Evolutionary conservation across 2,329 filamentous ascomycete genomes (phyloP).

Genomic region (Microcyclospora pomicola): DNA sequence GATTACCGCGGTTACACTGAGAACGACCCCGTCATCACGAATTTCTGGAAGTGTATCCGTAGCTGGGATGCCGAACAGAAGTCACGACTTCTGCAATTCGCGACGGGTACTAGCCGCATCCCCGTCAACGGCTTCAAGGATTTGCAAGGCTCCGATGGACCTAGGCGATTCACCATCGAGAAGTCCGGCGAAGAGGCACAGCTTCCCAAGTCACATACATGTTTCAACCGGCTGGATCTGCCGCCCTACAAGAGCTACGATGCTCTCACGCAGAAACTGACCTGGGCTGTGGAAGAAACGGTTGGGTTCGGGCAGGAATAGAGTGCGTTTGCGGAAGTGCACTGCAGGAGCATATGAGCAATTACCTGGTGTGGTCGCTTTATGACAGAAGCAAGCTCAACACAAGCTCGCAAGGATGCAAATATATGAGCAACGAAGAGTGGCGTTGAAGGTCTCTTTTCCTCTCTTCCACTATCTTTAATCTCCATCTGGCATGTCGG

Average conservation of each 20-base stretch:
- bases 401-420: no score
- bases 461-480: no score
- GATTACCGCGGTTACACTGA: slow-evolving; percentile 98
- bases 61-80: slow-evolving; percentile 98
- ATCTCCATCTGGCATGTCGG: no score
- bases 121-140: slow-evolving; percentile 99
- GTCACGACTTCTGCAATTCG: slow-evolving; percentile 88
- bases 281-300: slow-evolving; percentile 95
- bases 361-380: no score
- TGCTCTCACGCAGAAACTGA: slow-evolving; percentile 73
- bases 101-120: slow-evolving; percentile 92
- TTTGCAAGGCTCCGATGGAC: slow-evolving; percentile 90
- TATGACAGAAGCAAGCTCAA: no score
- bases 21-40: slow-evolving; percentile 89
- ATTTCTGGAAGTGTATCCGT: slow-evolving; percentile 97
- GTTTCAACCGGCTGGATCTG: slow-evolving; percentile 94
- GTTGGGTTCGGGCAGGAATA: slow-evolving; percentile 98
- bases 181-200: slow-evolving; percentile 87
- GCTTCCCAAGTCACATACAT: slow-evolving; percentile 93
- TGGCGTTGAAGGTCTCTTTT: no score
- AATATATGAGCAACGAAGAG: no score
- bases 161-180: slow-evolving; percentile 91
- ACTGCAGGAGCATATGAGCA: no score
- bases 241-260: slow-evolving; percentile 87
- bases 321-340: slow-evolving; percentile 1